Conservation (phyloP, 2,329 filamentous ascomycete genomes). For the Colletotrichum sp. region DNA sequence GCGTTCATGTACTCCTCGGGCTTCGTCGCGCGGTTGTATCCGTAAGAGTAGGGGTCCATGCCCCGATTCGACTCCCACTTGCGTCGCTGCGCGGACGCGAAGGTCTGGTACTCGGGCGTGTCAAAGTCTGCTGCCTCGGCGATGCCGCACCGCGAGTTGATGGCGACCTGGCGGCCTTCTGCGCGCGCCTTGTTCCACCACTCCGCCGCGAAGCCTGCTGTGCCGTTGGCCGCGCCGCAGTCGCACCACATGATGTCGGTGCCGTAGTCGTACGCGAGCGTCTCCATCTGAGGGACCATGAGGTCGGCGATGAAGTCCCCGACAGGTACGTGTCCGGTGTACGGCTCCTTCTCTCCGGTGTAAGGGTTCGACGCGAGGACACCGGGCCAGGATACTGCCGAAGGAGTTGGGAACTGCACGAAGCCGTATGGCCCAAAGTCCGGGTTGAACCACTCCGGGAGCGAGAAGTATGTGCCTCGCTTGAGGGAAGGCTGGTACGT, state of each 20-base stretch:
- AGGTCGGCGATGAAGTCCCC: constrained; percentile 47
- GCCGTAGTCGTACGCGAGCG: constrained; percentile 45
- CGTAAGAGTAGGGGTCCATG: constrained; percentile 65
- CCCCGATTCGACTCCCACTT: constrained; percentile 67
- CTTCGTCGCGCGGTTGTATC: constrained; percentile 62
- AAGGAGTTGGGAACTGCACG: constrained; percentile 37
- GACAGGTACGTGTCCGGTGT: constrained; percentile 43
- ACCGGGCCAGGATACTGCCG: constrained; percentile 36
- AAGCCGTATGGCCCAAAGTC: constrained; percentile 49
- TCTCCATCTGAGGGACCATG: constrained; percentile 51
- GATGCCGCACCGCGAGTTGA: constrained; percentile 63
- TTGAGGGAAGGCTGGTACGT: background rate
- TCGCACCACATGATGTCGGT: constrained; percentile 58
- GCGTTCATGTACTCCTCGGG: constrained; percentile 56
- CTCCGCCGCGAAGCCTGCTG: constrained; percentile 41
- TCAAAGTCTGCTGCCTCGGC: constrained; percentile 54
- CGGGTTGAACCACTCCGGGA: constrained; percentile 56
- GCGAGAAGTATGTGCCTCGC: constrained; percentile 52
- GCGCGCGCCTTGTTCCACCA: constrained; percentile 46
- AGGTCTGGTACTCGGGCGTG: constrained; percentile 60
- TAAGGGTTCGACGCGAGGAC: constrained; percentile 41
- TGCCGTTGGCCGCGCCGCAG: constrained; percentile 46
- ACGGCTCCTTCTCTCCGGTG: constrained; percentile 43
- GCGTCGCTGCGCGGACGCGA: constrained; percentile 38
- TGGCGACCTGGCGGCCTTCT: constrained; percentile 52